Evolutionary conservation across 2,329 filamentous ascomycete genomes (phyloP).

Genomic region (Lachnellula occidentalis): DNA sequence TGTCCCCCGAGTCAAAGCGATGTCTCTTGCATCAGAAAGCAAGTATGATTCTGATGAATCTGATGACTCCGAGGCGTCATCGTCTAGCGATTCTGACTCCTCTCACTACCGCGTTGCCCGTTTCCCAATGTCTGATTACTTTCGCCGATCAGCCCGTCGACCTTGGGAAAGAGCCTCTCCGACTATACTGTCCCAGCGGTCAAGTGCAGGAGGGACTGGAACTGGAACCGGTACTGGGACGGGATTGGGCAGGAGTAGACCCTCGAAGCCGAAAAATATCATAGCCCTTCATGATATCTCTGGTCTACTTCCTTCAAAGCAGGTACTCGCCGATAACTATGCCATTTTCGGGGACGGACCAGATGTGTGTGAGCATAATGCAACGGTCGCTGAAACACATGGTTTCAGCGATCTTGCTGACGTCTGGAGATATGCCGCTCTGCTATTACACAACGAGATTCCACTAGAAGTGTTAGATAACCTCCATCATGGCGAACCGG

Average conservation of each 20-base stretch:
- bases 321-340: conserved; percentile 72
- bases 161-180: conserved; percentile 26
- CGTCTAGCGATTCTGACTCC: conserved; percentile 32
- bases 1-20: conserved; percentile 35
- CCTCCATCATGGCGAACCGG: conserved; percentile 46
- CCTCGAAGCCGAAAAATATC: conserved; percentile 54
- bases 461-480: conserved; percentile 60
- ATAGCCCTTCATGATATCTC: conserved; percentile 69
- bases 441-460: conserved; percentile 73
- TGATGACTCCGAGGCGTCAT: conserved; percentile 28
- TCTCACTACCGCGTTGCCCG: conserved; percentile 27
- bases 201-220: conserved; percentile 35
- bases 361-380: conserved; percentile 82
- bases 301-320: conserved; percentile 70
- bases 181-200: conserved; percentile 30
- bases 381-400: conserved; percentile 65
- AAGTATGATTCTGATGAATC: conserved; percentile 35
- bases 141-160: conserved; percentile 22
- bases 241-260: conserved; percentile 31
- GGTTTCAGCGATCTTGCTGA: conserved; percentile 68
- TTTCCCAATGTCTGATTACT: conserved; percentile 27
- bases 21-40: conserved; percentile 30
- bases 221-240: conserved; percentile 53
- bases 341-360: conserved; percentile 75
- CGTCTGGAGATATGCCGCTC: conserved; percentile 75